Evolutionary conservation across 345 rosid genomes (phyloP).

Genomic region (Crucihimalaya himalaica): DNA sequence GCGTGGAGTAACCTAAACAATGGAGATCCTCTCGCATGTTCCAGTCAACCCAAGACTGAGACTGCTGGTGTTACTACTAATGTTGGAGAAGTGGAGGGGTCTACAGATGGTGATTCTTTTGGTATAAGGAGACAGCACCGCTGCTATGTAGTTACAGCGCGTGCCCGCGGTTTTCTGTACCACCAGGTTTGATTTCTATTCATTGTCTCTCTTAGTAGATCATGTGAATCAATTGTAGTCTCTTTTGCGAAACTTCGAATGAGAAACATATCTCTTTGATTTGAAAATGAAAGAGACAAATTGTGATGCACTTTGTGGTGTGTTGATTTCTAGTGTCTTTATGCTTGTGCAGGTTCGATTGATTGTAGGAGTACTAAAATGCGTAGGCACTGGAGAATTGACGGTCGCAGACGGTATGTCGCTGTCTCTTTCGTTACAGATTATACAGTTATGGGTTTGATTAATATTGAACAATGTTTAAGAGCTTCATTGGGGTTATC

Average conservation of each 20-base stretch:
- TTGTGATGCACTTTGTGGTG: constrained; percentile 3
- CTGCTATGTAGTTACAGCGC: constrained; percentile 70
- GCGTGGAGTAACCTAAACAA: constrained; percentile 32
- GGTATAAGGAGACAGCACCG: constrained; percentile 65
- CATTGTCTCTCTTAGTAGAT: not conserved
- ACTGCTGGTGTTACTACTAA: constrained; percentile 34
- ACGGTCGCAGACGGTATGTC: constrained; percentile 64
- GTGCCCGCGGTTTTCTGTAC: constrained; percentile 80
- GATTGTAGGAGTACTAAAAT: constrained; percentile 83
- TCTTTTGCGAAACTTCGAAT: not conserved
- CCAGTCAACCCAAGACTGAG: constrained; percentile 31
- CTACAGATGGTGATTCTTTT: constrained; percentile 37
- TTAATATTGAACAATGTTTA: not conserved
- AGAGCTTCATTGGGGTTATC: not conserved
- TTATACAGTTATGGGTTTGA: constrained; percentile 6
- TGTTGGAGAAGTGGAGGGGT: constrained; percentile 16
- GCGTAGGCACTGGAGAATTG: constrained; percentile 79
- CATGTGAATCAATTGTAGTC: not conserved
- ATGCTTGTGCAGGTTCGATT: constrained; percentile 70
- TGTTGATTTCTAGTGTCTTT: constrained; percentile 17
- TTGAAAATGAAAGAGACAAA: not conserved
- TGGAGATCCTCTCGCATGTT: constrained; percentile 39
- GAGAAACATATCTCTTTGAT: not conserved
- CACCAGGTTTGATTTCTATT: constrained; percentile 64
- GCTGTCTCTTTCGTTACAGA: constrained; percentile 11